These are phyloP conservation scores for Eucalyptus regnans DNA, from an alignment of 345 rosid species.

Conservation along the genomic window DNA sequence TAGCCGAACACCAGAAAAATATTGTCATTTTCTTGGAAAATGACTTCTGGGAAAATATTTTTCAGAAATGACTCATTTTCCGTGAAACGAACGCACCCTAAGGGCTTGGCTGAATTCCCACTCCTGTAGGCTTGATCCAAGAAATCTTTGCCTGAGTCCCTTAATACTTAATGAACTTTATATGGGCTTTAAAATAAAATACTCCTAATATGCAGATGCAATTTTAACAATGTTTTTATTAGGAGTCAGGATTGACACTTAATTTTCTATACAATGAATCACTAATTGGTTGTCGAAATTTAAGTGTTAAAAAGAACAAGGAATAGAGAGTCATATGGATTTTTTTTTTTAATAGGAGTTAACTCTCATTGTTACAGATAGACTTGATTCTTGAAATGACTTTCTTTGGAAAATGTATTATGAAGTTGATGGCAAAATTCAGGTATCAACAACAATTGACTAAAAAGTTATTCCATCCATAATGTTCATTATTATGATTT, in stretches of 20 bases:
- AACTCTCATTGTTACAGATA: accelerated
- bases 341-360: too few relatives aligned
- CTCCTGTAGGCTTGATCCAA: neutral
- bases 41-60: too few relatives aligned
- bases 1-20: too few relatives aligned
- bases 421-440: neutral
- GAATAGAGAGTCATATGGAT: neutral
- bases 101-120: neutral
- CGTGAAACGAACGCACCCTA: too few relatives aligned
- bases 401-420: neutral
- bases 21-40: too few relatives aligned
- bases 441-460: neutral
- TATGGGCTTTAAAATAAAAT: neutral
- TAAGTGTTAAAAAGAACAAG: too few relatives aligned
- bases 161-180: neutral
- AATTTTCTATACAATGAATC: too few relatives aligned
- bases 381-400: neutral
- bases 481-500: neutral
- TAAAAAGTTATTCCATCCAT: neutral
- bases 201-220: neutral
- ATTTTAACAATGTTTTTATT: neutral
- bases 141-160: neutral
- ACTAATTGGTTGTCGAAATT: accelerated
- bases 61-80: too few relatives aligned
- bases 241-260: neutral